Percentiles rank a stretch among this genome's conserved stretches.
phyloP scores from a whole-genome alignment of 2,329 filamentous ascomycete genomes.

The Paraphoma sp. region DNA sequence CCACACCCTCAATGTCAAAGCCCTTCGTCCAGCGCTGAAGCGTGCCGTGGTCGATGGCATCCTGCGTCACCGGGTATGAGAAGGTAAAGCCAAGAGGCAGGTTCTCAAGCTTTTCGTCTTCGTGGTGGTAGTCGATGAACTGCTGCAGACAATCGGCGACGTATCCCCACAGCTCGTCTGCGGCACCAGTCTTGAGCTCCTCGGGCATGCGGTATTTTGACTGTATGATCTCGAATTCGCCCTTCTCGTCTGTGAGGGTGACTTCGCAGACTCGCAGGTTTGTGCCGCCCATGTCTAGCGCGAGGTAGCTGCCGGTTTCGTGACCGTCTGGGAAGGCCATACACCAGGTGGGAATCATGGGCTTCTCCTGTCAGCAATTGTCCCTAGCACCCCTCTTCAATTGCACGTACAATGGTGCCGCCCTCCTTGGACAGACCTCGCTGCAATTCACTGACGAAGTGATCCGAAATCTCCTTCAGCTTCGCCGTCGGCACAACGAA shows the following conservation, averaged over 20 bases:
- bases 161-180: conserved; percentile 93
- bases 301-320: conserved; percentile 86
- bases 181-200: conserved; percentile 84
- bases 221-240: conserved; percentile 94
- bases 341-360: conserved; percentile 98
- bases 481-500: conserved; percentile 81
- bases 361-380: conserved; percentile 60
- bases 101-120: conserved; percentile 66
- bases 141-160: conserved; percentile 92
- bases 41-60: conserved; percentile 91
- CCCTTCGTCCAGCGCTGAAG: conserved; percentile 98
- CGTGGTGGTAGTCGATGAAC: conserved; percentile 88
- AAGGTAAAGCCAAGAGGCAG: conserved; percentile 93
- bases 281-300: conserved; percentile 95
- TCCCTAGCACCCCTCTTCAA: conserved; percentile 92
- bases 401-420: conserved; percentile 80
- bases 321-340: conserved; percentile 88
- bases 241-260: conserved; percentile 83
- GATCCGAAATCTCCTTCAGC: conserved; percentile 87
- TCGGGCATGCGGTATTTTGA: conserved; percentile 96
- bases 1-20: conserved; percentile 90
- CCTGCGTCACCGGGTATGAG: conserved; percentile 91
- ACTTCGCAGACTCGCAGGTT: conserved; percentile 96
- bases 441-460: conserved; percentile 86
- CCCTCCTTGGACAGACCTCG: conserved; percentile 88